A percentile compares a stretch with the other conserved stretches of the same genome.
Evolutionary conservation across 2,329 filamentous ascomycete genomes (phyloP).

Genomic region (Phyllosticta ampelicida): DNA sequence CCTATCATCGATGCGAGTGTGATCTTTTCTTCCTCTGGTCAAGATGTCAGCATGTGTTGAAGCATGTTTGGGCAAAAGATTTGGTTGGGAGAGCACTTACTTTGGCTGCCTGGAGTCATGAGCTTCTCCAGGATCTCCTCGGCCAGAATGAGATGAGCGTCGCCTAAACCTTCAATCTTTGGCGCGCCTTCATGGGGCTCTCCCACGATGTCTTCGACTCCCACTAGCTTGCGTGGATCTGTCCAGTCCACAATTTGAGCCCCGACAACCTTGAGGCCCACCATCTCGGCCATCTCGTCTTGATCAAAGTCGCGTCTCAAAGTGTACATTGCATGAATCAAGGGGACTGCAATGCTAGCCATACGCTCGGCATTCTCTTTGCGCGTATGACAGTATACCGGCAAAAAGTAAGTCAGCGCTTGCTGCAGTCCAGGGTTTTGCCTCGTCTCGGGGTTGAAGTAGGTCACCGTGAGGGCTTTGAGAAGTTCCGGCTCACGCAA

Average conservation of each 20-base stretch:
- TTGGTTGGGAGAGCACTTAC: conserved; percentile 38
- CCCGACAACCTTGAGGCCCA: conserved; percentile 65
- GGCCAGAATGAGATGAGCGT: conserved; percentile 72
- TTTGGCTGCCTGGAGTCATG: conserved; percentile 50
- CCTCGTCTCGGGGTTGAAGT: conserved; percentile 77
- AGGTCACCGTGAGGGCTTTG: conserved; percentile 71
- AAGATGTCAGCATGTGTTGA: conserved; percentile 20
- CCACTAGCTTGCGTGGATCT: conserved; percentile 67
- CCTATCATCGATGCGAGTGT: conserved; percentile 64
- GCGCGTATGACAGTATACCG: conserved; percentile 83
- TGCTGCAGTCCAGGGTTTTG: conserved; percentile 76
- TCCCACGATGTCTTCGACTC: conserved; percentile 42
- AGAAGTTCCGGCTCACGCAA: conserved; percentile 50
- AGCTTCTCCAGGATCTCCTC: conserved; percentile 66
- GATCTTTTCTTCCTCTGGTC: conserved; percentile 79
- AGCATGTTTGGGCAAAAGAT: not conserved
- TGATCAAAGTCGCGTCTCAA: conserved; percentile 56
- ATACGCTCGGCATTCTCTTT: conserved; percentile 75
- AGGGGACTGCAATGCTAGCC: conserved; percentile 60
- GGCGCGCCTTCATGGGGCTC: conserved; percentile 36
- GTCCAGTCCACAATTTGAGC: conserved; percentile 90
- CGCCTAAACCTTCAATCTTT: conserved; percentile 53
- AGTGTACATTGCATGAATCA: conserved; percentile 57
- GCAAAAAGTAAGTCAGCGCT: conserved; percentile 84
- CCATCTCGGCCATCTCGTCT: conserved; percentile 63